A percentile compares a stretch with the other conserved stretches of the same genome.
Conservation (phyloP, 768 basidiomycete species). For the Phaeotremella fagi region DNA sequence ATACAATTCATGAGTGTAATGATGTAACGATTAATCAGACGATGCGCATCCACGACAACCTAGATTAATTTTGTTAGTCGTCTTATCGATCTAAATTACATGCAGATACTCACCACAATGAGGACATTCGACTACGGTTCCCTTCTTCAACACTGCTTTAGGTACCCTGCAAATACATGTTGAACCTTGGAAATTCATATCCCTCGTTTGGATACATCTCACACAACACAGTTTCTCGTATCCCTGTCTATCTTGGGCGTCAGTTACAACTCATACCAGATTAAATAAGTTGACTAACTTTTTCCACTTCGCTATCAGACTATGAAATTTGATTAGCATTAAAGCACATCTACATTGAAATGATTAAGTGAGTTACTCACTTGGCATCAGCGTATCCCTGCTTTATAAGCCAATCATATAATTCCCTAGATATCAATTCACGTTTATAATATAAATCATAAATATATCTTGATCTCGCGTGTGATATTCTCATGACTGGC, state of each 20-base stretch:
- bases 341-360: not conserved
- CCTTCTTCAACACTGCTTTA: conserved; percentile 81
- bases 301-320: conserved; percentile 98
- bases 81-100: not conserved
- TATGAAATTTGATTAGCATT: conserved; percentile 42
- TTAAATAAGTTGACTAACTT: conserved; percentile 55
- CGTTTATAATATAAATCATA: conserved; percentile 99
- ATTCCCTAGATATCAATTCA: conserved; percentile 80
- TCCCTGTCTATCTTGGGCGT: conserved; percentile 51
- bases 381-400: conserved; percentile 95
- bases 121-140: conserved; percentile 90
- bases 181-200: conserved; percentile 99
- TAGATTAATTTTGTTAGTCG: not conserved
- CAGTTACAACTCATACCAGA: not conserved
- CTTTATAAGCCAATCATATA: conserved; percentile 97
- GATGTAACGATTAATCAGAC: conserved; percentile 22
- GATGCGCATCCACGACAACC: conserved; percentile 29
- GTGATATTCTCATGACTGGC: conserved; percentile 98
- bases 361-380: conserved; percentile 57
- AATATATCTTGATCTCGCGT: conserved; percentile 91
- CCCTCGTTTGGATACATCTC: conserved; percentile 91
- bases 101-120: conserved; percentile 73
- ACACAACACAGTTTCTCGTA: conserved; percentile 98
- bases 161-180: conserved; percentile 98
- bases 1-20: too few relatives aligned